Evolutionary conservation across 441 rosid species (phyloP), one percentile per base, ranked within the genome.

Genomic region (Mallotus repandus): DNA sequence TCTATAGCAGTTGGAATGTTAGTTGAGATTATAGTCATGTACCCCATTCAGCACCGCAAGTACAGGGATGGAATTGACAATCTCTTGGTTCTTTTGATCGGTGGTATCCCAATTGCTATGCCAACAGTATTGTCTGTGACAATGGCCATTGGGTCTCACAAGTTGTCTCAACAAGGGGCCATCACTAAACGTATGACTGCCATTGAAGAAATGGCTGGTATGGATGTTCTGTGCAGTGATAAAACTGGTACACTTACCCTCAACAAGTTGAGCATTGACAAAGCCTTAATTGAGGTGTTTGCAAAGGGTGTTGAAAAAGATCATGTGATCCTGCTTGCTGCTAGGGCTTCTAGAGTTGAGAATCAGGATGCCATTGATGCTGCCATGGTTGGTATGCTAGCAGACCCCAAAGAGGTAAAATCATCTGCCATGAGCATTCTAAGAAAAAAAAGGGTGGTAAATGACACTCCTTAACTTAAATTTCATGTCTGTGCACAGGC

Each of bases 71-170:
- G 98, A 25, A 94, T 94, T 61, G 92, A 94, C 76, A 94, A 94
- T 72, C 97, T 94, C 68, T 80, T 94, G 80, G 98, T 94, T 71
- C 97, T 94, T 67, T 79, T 94, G 86, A 94, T 94, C 45, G 98
- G 98, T 76, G 98, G 98, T 13, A 94, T 94, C 68, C 98, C 98
- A 15, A 94, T 94, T 74, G 98, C 98, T 25, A 93, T 93, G 97
- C 98, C 98, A 2, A 93, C 97, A 2, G 98, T 93, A 50, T 77
- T 93, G 83, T 94, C 98, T 2, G 97, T 94, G 57, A 94, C 98
- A 0, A 94, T 94, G 98, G 98, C 98, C 66, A 94, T 94, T 74
- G 98, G 98, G 35, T 94, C 98, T 22, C 98, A 94, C 84, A 88
- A 84, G 73, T 69, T 94, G 61, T 85, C 98, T 68, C 78, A 87